Conservation (phyloP, 1,284 basidiomycete genomes). For the Apiotrichum gracile region DNA sequence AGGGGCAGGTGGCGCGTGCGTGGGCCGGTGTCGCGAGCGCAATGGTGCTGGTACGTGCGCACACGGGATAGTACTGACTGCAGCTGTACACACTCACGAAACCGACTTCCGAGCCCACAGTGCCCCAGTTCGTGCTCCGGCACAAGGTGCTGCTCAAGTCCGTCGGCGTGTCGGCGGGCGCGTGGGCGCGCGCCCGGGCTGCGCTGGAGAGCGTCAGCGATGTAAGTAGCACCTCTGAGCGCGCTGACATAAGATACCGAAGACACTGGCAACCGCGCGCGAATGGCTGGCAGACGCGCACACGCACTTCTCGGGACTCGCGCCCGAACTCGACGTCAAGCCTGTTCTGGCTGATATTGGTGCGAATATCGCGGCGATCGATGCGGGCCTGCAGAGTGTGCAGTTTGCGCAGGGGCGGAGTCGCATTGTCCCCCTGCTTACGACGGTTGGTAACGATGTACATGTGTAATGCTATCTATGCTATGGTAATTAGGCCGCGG, state of each 20-base stretch:
- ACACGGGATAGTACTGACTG: no score
- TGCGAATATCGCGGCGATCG: neutral
- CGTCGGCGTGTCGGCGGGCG: neutral
- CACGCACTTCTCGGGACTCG: neutral
- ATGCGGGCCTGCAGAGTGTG: neutral
- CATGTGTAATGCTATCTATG: no score
- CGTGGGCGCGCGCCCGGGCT: neutral
- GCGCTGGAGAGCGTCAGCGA: neutral
- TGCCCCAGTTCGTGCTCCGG: constrained; percentile 10
- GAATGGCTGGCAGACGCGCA: neutral
- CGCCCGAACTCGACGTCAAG: neutral
- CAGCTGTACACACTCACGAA: no score
- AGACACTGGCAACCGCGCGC: neutral
- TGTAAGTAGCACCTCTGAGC: neutral
- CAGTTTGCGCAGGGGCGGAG: neutral
- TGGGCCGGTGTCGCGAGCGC: constrained; percentile 23
- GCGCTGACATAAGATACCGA: neutral
- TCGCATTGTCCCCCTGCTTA: neutral
- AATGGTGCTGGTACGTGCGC: constrained; percentile 34
- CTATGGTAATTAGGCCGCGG: no score
- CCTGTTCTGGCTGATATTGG: neutral
- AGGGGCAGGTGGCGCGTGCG: constrained; percentile 14
- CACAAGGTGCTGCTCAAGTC: constrained; percentile 10
- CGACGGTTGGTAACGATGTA: neutral
- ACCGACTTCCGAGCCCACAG: neutral